Evolutionary conservation across 2,329 filamentous ascomycete species (phyloP).

Genomic region (Raffaelea albimanens): DNA sequence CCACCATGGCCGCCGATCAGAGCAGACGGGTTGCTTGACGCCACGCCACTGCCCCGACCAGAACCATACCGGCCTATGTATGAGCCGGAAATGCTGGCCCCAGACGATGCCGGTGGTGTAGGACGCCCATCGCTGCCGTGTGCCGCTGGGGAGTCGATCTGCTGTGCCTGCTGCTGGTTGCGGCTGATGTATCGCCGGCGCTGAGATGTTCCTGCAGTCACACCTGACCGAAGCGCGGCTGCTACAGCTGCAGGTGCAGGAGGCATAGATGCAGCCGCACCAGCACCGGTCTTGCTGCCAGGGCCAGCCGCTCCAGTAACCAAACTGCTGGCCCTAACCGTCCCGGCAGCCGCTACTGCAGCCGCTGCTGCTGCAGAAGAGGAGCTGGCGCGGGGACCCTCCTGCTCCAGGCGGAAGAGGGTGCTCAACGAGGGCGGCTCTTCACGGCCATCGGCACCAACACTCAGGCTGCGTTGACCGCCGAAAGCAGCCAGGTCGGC

Average conservation of each 20-base stretch:
- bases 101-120: conserved; percentile 33
- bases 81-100: conserved; percentile 35
- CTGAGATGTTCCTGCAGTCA: conserved; percentile 1
- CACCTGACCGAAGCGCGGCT: background rate
- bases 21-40: conserved; percentile 14
- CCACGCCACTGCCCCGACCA: conserved; percentile 24
- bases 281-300: background rate
- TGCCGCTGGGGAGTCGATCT: conserved; percentile 2
- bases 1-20: conserved; percentile 24
- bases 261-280: background rate
- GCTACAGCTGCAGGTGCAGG: background rate
- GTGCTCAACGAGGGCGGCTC: conserved; percentile 57
- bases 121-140: conserved; percentile 15
- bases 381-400: conserved; percentile 17
- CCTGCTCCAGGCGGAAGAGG: conserved; percentile 39
- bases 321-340: too few species aligned
- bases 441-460: conserved; percentile 49
- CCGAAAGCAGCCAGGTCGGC: conserved; percentile 47
- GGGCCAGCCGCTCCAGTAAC: background rate
- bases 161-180: conserved; percentile 2
- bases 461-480: conserved; percentile 56
- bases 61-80: conserved; percentile 21
- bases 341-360: background rate
- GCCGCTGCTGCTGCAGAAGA: background rate
- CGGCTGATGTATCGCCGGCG: conserved; percentile 12